Evolutionary conservation across 352 stramenopile genomes (phyloP).

Genomic region (Globisporangium yorkense): DNA sequence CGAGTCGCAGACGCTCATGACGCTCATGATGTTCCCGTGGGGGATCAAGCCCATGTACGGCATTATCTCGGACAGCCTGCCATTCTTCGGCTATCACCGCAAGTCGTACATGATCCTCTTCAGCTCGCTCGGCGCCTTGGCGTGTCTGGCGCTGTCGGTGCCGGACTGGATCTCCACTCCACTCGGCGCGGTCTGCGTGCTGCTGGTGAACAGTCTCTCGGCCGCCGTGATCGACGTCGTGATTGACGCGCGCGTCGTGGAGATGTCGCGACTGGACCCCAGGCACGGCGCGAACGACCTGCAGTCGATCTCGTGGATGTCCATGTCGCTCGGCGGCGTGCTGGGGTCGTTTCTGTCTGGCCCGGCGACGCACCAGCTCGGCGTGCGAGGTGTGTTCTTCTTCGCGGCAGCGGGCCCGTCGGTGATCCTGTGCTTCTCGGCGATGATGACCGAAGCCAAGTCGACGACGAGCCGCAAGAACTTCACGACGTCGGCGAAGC

Average conservation of each 20-base stretch:
- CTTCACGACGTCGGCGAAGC: constrained; percentile 45
- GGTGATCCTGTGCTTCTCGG: constrained; percentile 84
- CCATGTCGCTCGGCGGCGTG: constrained; percentile 89
- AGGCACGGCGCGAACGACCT: constrained; percentile 89
- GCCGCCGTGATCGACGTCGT: constrained; percentile 95
- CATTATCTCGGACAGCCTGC: constrained; percentile 93
- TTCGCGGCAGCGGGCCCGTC: constrained; percentile 88
- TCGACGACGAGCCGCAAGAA: constrained; percentile 31
- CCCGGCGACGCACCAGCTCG: constrained; percentile 87
- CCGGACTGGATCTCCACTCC: constrained; percentile 50
- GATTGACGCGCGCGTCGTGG: constrained; percentile 94
- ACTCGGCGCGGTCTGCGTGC: constrained; percentile 42
- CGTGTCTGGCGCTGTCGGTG: constrained; percentile 56
- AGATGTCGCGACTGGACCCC: constrained; percentile 87
- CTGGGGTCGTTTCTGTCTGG: constrained; percentile 91
- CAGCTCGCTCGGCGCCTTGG: constrained; percentile 55
- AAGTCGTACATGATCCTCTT: constrained; percentile 94
- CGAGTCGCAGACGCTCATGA: constrained; percentile 90
- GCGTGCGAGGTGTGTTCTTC: constrained; percentile 90
- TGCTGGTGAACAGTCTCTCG: constrained; percentile 82
- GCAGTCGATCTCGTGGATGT: constrained; percentile 94
- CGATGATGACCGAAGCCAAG: constrained; percentile 85
- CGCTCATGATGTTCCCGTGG: constrained; percentile 93
- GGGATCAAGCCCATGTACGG: constrained; percentile 96
- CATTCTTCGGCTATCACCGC: constrained; percentile 92